Evolutionary conservation across 331 rosid genomes (phyloP).

Genomic region (Rosa hybrid): DNA sequence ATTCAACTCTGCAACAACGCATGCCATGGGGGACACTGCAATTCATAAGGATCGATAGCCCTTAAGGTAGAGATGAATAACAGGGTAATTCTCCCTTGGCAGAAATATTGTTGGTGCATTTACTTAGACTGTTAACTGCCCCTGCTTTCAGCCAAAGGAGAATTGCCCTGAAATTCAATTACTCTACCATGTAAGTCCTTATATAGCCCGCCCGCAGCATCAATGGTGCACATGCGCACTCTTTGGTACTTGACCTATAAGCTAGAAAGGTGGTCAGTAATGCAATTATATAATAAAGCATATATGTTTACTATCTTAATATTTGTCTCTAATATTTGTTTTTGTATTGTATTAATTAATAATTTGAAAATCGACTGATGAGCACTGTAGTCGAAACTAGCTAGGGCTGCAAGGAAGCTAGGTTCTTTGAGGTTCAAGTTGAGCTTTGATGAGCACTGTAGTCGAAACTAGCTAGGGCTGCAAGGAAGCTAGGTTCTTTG

Average conservation of each 20-base stretch:
- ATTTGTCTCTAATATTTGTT: background rate
- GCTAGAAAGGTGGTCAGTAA: background rate
- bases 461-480: background rate
- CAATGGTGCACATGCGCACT: background rate
- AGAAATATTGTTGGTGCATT: slow-evolving; percentile 22
- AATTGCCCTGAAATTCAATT: slow-evolving; percentile 62
- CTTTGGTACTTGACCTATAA: background rate
- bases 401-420: background rate
- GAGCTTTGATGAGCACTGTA: background rate
- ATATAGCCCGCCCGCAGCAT: background rate
- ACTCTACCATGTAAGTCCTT: background rate
- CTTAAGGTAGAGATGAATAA: slow-evolving; percentile 50
- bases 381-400: background rate
- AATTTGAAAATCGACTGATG: background rate
- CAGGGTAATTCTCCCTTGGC: slow-evolving; percentile 65
- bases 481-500: background rate
- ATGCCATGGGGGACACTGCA: slow-evolving; percentile 2
- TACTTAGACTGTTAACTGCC: background rate
- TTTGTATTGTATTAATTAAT: background rate
- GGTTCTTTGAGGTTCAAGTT: background rate
- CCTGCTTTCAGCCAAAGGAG: slow-evolving; percentile 58
- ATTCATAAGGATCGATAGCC: background rate
- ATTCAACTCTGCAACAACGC: slow-evolving; percentile 10
- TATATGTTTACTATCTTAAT: background rate
- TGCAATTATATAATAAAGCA: background rate